These are phyloP conservation scores for Ochromonas danica DNA, from an alignment of 108 stramenopile genomes.

Conservation along the genomic window DNA sequence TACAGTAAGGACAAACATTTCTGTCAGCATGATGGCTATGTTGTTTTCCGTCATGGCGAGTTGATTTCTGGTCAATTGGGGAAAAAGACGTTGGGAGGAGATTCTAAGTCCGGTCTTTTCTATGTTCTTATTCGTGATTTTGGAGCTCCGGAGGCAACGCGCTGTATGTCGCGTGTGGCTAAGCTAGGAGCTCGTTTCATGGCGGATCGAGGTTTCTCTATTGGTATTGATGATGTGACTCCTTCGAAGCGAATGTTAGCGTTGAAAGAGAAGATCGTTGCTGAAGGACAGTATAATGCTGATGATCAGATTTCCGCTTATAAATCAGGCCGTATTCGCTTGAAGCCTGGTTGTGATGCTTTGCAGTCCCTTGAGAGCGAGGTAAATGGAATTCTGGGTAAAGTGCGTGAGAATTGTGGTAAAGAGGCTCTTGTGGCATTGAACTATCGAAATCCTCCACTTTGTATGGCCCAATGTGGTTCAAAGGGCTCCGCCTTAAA, in stretches of 20 bases:
- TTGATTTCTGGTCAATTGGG: slow-evolving; percentile 80
- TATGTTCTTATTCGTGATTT: slow-evolving; percentile 47
- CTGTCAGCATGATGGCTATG: slow-evolving; percentile 93
- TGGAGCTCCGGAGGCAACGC: not conserved
- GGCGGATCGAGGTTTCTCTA: slow-evolving; percentile 86
- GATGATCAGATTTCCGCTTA: slow-evolving; percentile 76
- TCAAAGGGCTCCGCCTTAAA: slow-evolving; percentile 95
- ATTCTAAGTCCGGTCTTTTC: slow-evolving; percentile 87
- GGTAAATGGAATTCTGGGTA: slow-evolving; percentile 82
- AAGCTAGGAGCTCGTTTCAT: slow-evolving; percentile 88
- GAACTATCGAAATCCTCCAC: slow-evolving; percentile 52
- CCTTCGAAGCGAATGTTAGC: slow-evolving; percentile 68
- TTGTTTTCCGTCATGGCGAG: slow-evolving; percentile 80
- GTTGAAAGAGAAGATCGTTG: slow-evolving; percentile 39
- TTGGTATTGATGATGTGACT: slow-evolving; percentile 96
- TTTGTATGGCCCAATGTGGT: slow-evolving; percentile 98
- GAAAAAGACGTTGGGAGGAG: slow-evolving; percentile 93
- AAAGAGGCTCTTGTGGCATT: slow-evolving; percentile 87
- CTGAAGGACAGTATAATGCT: slow-evolving; percentile 57
- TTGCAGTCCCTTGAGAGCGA: slow-evolving; percentile 92
- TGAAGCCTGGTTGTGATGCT: slow-evolving; percentile 91
- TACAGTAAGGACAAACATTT: slow-evolving; percentile 69
- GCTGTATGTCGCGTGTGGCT: slow-evolving; percentile 86
- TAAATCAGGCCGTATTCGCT: slow-evolving; percentile 73
- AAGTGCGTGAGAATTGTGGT: slow-evolving; percentile 87